Evolutionary conservation across 1,139 yeast species (phyloP), one percentile per base, ranked within the genome.

Genomic region (Yamadazyma blattariae): DNA sequence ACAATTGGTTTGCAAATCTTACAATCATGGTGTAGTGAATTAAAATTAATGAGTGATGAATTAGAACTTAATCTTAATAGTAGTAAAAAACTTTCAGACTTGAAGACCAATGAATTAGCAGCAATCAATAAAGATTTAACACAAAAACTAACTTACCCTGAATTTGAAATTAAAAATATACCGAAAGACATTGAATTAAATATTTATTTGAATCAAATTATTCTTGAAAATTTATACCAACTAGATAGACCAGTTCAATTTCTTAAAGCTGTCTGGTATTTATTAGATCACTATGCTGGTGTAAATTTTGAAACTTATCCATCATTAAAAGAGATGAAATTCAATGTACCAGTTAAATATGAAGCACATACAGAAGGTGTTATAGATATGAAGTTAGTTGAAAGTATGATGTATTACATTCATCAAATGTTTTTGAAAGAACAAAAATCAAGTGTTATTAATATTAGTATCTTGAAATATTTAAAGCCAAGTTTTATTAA

Each of bases 231-330:
- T 2, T 49, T 70, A 19, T 34, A 55, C 15, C 52, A 55, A 18
- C 41, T 68, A 35, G 73, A 72, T 9, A 55, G 51, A 34, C 50
- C 56, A 15, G 46, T 50, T 11, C 69, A 64, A 35, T 64, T 62
- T 34, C 44, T 59, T 17, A 40, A 50, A 29, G 52, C 57, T 3
- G 44, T 59, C 19, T 65, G 67, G 68, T 57, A 54, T 27, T 34
- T 55, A 1, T 44, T 67, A 25, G 47, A 52, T 33, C 52, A 52
- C 35, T 67, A 69, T 66, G 73, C 68, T 4, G 68, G 67, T 5
- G 41, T 61, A 10, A 31, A 43, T 11, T 37, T 44, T 13, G 28
- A 35, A 12, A 33, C 37, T n/a, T 33, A 34, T 10, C 57, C 56
- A 24, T 36, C 38, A 11, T 33, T 34, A 5, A 37, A 32, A 18